Base-by-base conservation (phyloP, 768 basidiomycete genomes). In the Russula griseocarnosa region DNA sequence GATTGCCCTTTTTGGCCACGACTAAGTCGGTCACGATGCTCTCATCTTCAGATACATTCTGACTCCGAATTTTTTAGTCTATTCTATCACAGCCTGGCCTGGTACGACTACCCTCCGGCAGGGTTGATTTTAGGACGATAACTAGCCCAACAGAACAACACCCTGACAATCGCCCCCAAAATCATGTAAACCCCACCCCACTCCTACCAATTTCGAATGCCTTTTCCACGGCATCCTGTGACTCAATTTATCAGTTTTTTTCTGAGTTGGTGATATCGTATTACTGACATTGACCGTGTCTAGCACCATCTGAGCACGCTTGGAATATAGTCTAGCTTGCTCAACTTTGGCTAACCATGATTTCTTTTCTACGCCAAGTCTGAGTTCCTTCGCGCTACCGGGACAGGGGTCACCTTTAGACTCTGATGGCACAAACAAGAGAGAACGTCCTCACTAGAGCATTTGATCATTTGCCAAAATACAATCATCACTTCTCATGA, bases 261-360 rank as follows among this genome's bases (percentile, higher is more conserved):
- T 0, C 34, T 10, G 8, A 32, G 10, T 28, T 8, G 49, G 18
- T 1, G 7, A 46, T 10, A 40, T 55, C 7, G 36, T 14, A 14
- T 50, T n/a, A n/a, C 20, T 7, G 54, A 60, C 63, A 58, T 64
- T 49, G n/a, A 64, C 44, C 2, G n/a, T 50, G 22, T 60, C 44
- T 28, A 59, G 13, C 5, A 46, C 57, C 14, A 20, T 13, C 22
- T 59, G 52, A 22, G 58, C 58, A 20, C n/a, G 58, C 20, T 49
- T n/a, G 7, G 40, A 10, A 26, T 64, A 64, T 34, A 42, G 40
- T 42, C n/a, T 59, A 7, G 58, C 63, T 44, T 59, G 63, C 4
- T 40, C 10, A 6, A 42, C 20, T 14, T 4, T 51, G 30, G 34
- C n/a, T 5, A 3, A 22, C 30, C 26, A 49, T 40, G 53, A 32